These are phyloP conservation scores for Aspergillus carbonarius DNA, from an alignment of 2,329 filamentous ascomycete species.

Conservation along the genomic window DNA sequence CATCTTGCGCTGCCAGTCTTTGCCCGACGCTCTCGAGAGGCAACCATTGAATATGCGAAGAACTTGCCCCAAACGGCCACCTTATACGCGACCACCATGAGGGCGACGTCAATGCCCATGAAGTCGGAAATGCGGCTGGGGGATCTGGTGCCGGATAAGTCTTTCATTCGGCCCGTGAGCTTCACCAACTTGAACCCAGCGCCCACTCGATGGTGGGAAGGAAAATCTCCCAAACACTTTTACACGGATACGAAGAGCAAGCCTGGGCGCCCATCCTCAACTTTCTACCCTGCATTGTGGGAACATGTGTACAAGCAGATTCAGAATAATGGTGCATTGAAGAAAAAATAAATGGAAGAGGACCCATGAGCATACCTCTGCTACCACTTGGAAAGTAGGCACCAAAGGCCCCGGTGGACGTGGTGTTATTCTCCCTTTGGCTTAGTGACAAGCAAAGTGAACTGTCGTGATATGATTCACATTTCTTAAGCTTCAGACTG, in stretches of 20 bases:
- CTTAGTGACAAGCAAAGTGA: neutral
- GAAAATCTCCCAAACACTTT: constrained; percentile 38
- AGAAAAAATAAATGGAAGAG: constrained; percentile 8
- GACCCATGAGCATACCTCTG: neutral
- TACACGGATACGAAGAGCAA: constrained; percentile 40
- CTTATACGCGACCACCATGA: constrained; percentile 48
- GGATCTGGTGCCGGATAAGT: constrained; percentile 39
- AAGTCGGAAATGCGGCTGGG: constrained; percentile 44
- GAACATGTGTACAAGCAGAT: constrained; percentile 43
- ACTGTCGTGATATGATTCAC: neutral
- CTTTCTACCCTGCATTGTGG: constrained; percentile 47
- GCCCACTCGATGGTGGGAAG: constrained; percentile 39
- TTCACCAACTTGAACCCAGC: constrained; percentile 42
- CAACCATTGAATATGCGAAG: constrained; percentile 44
- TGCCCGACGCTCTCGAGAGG: constrained; percentile 60
- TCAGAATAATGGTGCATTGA: constrained; percentile 23
- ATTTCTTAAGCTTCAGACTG: neutral
- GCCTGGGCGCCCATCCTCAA: constrained; percentile 37
- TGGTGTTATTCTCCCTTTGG: neutral
- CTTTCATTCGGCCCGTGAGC: constrained; percentile 39
- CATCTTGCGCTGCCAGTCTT: constrained; percentile 66
- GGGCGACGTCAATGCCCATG: constrained; percentile 44
- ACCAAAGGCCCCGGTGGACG: no score
- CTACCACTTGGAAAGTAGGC: neutral
- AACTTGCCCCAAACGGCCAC: constrained; percentile 45